A percentile compares a stretch with the other conserved stretches of the same genome.
Evolutionary conservation across 1,139 yeast species (phyloP).

Genomic region (Sugiyamaella sp.): DNA sequence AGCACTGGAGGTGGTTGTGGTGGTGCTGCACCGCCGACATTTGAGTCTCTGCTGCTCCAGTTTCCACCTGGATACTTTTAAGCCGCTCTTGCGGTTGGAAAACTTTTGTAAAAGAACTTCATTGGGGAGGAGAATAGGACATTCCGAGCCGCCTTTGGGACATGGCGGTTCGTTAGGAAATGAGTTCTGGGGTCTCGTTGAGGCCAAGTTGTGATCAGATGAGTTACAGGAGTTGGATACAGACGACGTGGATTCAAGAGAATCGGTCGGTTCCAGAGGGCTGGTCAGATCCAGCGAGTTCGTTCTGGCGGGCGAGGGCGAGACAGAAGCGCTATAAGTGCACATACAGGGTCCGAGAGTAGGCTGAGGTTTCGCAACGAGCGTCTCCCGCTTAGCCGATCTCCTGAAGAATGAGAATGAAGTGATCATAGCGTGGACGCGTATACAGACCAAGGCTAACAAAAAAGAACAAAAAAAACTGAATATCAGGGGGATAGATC

Average conservation of each 20-base stretch:
- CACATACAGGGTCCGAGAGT: constrained; percentile 10
- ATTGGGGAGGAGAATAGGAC: constrained; percentile 40
- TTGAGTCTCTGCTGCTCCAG: constrained; percentile 27
- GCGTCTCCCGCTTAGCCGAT: background rate
- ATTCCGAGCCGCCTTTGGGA: constrained; percentile 28
- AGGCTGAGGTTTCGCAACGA: background rate
- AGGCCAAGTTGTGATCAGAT: background rate
- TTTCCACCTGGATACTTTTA: constrained; percentile 26
- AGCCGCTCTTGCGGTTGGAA: constrained; percentile 30
- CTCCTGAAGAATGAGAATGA: background rate
- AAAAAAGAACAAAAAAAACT: too few species aligned
- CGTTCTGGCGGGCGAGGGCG: background rate
- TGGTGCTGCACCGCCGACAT: constrained; percentile 25
- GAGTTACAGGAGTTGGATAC: background rate
- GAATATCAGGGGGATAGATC: background rate
- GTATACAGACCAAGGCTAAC: too few species aligned
- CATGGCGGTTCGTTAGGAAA: constrained; percentile 15
- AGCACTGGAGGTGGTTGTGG: background rate
- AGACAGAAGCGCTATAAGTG: background rate
- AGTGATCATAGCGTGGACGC: background rate
- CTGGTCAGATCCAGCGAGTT: constrained; percentile 2
- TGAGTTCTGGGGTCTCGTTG: background rate
- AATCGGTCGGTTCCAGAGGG: constrained; percentile 14
- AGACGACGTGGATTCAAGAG: background rate
- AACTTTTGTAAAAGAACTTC: constrained; percentile 39